Conservation (phyloP, 768 basidiomycete species). For the Mycena maculata region DNA sequence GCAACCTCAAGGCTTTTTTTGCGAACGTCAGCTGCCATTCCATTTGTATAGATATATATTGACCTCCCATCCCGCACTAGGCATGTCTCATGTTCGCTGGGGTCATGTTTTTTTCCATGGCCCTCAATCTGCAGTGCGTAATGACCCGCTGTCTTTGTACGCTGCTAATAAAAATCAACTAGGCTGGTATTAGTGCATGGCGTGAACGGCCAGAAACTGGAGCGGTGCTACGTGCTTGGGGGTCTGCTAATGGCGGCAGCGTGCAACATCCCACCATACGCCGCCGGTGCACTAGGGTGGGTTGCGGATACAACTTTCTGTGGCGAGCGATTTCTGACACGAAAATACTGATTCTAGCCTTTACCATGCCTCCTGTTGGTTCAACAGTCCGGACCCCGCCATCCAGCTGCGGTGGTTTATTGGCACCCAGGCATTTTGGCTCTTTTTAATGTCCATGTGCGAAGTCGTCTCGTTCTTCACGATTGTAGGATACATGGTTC, state of each 20-base stretch:
- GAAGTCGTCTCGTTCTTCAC: constrained; percentile 14
- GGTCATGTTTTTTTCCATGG: constrained; percentile 17
- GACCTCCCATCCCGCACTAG: too few species aligned
- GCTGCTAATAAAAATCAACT: too few species aligned
- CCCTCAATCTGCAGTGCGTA: constrained; percentile 18
- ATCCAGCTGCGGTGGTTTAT: constrained; percentile 18
- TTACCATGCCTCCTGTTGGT: constrained; percentile 24
- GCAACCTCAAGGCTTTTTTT: constrained; percentile 14
- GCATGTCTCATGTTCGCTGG: constrained; percentile 11
- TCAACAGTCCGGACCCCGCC: not conserved
- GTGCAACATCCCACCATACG: constrained; percentile 18
- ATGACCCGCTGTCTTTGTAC: not conserved
- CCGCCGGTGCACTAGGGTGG: constrained; percentile 15
- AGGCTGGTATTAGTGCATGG: constrained; percentile 21
- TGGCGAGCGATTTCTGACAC: not conserved
- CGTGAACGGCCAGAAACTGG: constrained; percentile 24
- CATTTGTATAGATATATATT: not conserved
- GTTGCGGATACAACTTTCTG: not conserved
- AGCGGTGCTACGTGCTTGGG: constrained; percentile 17
- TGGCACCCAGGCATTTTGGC: constrained; percentile 18
- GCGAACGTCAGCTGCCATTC: not conserved
- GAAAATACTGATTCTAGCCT: not conserved
- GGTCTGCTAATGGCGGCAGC: not conserved
- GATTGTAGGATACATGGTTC: constrained; percentile 20
- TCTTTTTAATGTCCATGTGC: constrained; percentile 12